Base-by-base conservation (phyloP, 805 yeast species). In the Ogataea nakhonphanomensis region DNA sequence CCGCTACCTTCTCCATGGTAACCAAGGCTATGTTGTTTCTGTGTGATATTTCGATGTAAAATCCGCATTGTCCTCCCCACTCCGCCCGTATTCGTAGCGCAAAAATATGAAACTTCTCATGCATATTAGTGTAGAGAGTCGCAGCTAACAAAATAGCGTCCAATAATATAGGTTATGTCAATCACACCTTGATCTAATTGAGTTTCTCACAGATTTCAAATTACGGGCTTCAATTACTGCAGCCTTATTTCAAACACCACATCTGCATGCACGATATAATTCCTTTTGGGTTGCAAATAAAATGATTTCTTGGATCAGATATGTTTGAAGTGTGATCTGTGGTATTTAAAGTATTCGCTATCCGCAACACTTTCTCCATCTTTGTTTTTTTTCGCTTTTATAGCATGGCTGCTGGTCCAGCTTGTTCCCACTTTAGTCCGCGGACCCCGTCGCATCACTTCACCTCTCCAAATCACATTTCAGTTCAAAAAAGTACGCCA, bases 241-340 rank as follows among this genome's bases (percentile, higher is more conserved):
- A 30, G 14, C 23, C 33, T 30, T 30, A 30, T 30, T 30, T 21
- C 23, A 20, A 25, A 17, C 5, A 17, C 13, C 14, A 21, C 33
- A n/a, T 8, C 32, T 27, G 35, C 41, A 37, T 32, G 42, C 42
- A 38, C n/a, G 23, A 11, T 28, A 38, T 38, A 28, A 33, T 17
- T 33, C 33, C 21, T 20, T 27, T 38, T 33, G 7, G 35, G 42
- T 17, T 17, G 37, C n/a, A 10, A 23, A 9, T 11, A 9, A 10
- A 20, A 7, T 13, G 38, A 33, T 34, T 39, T 30, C 22, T 8
- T 27, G 33, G 43, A 39, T 39, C 43, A 34, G 21, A 6, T n/a
- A 13, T 38, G 43, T 39, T 39, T 39, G 34, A 39, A 14, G 38
- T 39, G 38, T 39, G 43, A 33, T 33, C 25, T 39, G 43, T 34